phyloP scores from a whole-genome alignment of 2,329 filamentous ascomycete genomes.

The Xylaria sp. region DNA sequence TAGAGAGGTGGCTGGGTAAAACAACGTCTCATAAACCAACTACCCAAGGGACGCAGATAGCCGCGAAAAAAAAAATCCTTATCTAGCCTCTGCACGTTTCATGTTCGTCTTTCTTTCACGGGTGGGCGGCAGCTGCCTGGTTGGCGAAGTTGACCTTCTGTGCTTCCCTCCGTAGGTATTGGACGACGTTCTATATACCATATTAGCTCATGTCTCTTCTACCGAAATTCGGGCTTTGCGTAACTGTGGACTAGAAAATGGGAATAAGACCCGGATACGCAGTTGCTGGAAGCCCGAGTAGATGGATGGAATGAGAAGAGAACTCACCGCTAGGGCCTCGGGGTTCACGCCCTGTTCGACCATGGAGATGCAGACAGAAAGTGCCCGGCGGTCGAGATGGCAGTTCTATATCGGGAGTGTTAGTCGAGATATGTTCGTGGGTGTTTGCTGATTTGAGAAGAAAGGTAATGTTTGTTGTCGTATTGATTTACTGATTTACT shows the following conservation, averaged over 20 bases:
- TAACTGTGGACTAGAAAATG: too few relatives aligned
- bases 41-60: background rate
- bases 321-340: conserved; percentile 85
- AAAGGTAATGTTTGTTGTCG: background rate
- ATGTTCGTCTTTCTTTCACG: conserved; percentile 4
- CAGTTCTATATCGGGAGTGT: conserved; percentile 72
- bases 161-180: conserved; percentile 63
- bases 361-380: conserved; percentile 94
- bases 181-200: conserved; percentile 59
- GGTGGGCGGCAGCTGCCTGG: conserved; percentile 27
- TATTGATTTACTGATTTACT: background rate
- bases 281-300: background rate
- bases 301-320: background rate
- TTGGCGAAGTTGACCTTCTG: conserved; percentile 53
- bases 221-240: too few relatives aligned
- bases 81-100: background rate
- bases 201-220: too few relatives aligned
- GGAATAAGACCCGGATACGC: background rate
- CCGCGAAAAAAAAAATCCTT: background rate
- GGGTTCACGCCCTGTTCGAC: conserved; percentile 98
- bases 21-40: background rate
- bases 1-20: background rate
- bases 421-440: background rate
- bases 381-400: conserved; percentile 84
- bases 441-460: background rate